phyloP scores from a whole-genome alignment of 148 eudicot genomes.

The Fagopyrum esculentum region DNA sequence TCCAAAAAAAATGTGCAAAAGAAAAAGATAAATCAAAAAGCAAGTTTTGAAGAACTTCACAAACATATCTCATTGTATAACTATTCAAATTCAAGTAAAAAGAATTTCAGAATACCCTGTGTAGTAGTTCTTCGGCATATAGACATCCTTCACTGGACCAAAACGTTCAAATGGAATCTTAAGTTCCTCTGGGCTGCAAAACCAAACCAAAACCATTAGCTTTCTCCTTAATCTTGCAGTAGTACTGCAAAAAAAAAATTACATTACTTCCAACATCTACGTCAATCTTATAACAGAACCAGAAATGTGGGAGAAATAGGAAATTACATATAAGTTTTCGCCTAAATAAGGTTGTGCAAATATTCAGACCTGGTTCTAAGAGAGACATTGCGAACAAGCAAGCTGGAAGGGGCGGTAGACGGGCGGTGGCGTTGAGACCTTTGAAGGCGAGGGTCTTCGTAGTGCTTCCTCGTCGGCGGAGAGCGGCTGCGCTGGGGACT shows the following conservation, averaged over 20 bases:
- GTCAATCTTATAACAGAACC: neutral
- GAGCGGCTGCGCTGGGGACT: slow-evolving; percentile 37
- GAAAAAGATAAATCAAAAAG: neutral
- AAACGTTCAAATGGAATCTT: slow-evolving; percentile 67
- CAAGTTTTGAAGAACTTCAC: neutral
- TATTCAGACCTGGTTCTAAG: slow-evolving; percentile 37
- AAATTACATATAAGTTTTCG: neutral
- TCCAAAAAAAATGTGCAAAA: neutral
- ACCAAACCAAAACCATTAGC: neutral
- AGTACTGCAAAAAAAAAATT: neutral
- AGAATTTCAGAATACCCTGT: slow-evolving; percentile 41
- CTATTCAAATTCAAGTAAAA: no score
- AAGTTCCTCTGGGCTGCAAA: slow-evolving; percentile 80
- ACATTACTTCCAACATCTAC: neutral
- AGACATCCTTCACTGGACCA: slow-evolving; percentile 83
- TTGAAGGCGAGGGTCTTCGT: slow-evolving; percentile 40
- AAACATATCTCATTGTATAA: neutral
- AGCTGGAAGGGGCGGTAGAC: slow-evolving; percentile 42
- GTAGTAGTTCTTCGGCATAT: slow-evolving; percentile 78
- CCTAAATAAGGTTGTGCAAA: neutral
- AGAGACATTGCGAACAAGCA: slow-evolving; percentile 50
- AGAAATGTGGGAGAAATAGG: neutral
- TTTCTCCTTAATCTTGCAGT: neutral
- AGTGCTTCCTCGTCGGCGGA: slow-evolving; percentile 25
- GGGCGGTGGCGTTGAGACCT: slow-evolving; percentile 31